phyloP scores from a whole-genome alignment of 2,329 filamentous ascomycete species.

The Exophiala oligosperma region DNA sequence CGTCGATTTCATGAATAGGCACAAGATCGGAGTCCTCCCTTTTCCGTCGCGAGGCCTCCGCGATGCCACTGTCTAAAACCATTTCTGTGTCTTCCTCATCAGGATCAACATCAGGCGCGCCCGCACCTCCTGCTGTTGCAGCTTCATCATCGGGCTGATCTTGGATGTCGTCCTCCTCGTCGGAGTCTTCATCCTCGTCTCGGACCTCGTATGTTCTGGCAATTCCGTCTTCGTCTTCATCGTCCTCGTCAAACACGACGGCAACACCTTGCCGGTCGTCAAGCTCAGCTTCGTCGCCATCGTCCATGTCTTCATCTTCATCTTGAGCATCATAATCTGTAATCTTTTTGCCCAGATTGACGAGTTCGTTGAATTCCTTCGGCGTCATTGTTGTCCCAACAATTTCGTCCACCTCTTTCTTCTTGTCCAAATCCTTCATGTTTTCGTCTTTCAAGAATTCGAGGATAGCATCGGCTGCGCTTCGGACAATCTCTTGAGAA shows the following conservation, averaged over 20 bases:
- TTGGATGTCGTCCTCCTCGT: slow-evolving; percentile 71
- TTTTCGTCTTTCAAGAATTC: slow-evolving; percentile 94
- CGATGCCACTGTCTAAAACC: slow-evolving; percentile 71
- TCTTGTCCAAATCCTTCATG: slow-evolving; percentile 96
- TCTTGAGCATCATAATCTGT: slow-evolving; percentile 97
- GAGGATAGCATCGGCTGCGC: slow-evolving; percentile 86
- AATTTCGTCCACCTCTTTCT: slow-evolving; percentile 94
- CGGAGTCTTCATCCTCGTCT: slow-evolving; percentile 71
- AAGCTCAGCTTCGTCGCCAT: slow-evolving; percentile 72
- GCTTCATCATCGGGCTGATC: slow-evolving; percentile 57
- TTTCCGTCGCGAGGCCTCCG: slow-evolving; percentile 47
- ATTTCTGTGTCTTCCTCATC: slow-evolving; percentile 62
- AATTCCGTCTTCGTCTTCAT: slow-evolving; percentile 78
- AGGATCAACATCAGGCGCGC: slow-evolving; percentile 41
- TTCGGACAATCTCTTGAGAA: slow-evolving; percentile 84
- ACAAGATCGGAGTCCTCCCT: slow-evolving; percentile 58
- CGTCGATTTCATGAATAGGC: slow-evolving; percentile 86
- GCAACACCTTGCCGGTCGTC: slow-evolving; percentile 96
- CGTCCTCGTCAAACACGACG: slow-evolving; percentile 91
- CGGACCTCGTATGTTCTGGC: slow-evolving; percentile 80
- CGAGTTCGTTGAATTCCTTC: slow-evolving; percentile 94
- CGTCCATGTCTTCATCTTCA: slow-evolving; percentile 84
- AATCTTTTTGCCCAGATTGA: slow-evolving; percentile 97
- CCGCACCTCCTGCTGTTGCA: slow-evolving; percentile 50
- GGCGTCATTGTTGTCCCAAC: slow-evolving; percentile 77